Evolutionary conservation across 1,139 yeast genomes (phyloP), one percentile per base, ranked within the genome.

Genomic region (Candida smagusa): DNA sequence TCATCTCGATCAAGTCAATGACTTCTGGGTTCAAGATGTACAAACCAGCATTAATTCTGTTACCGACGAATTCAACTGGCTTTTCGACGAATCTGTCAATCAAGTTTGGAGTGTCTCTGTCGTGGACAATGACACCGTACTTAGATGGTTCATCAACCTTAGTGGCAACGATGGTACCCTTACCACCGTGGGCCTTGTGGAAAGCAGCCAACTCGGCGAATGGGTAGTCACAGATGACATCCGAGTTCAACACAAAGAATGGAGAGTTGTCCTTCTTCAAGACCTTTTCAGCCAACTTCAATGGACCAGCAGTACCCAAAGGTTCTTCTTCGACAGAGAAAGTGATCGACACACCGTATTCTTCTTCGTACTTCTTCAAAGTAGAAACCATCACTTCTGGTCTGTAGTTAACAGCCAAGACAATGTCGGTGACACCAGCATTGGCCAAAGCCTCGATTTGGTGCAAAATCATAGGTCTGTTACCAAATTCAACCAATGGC

Each of bases 241-340:
- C 99, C 33, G 97, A 89, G 81, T 94, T 94, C 61, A 94, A 79
- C 46, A 94, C 99, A 57, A 94, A 94, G 74, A 94, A 89, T 50
- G 99, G 99, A 43, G 95, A 73, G 65, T 87, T 81, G 68, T 94
- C 98, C 77, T 92, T 94, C 70, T 80, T 85, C 66, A 92, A 79
- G 43, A 92, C 84, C 52, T 85, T 78, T 73, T 90, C 97, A 51
- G 99, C 98, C 60, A 92, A 84, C 72, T 90, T 92, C 64, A 92
- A 79, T 48, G 99, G 99, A 65, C 99, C 99, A 50, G 98, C 98
- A 51, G 99, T 92, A 50, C 97, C 99, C 64, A 94, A 79, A 45
- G 98, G 98, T 74, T 94, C 99, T 63, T 92, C 95, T 75, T 94
- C 99, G 52, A 94, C 97, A 38, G 97, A 88, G 74, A 94, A 94